Conservation (phyloP, 208 protist species). For the Wallacemonas rigidus region DNA sequence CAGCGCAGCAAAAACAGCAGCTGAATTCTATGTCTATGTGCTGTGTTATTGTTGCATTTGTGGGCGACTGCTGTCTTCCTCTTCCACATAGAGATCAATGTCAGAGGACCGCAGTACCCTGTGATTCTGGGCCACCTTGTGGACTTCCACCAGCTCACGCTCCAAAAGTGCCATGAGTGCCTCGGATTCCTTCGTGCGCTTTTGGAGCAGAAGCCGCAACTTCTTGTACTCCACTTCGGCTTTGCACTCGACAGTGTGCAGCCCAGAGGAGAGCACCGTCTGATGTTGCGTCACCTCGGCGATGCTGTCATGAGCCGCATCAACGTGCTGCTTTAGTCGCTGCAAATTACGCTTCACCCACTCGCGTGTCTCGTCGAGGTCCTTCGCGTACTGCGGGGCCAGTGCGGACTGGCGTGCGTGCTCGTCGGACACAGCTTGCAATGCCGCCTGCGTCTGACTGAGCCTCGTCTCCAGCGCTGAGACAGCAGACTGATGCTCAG, state of each 20-base stretch:
- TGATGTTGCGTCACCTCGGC: slow-evolving; percentile 40
- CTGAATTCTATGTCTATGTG: too few relatives aligned
- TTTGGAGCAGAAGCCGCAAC: slow-evolving; percentile 56
- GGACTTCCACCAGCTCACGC: slow-evolving; percentile 71
- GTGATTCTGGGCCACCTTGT: slow-evolving; percentile 64
- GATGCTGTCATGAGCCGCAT: slow-evolving; percentile 38
- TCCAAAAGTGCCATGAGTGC: slow-evolving; percentile 63
- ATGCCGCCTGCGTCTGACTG: not conserved
- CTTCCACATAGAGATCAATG: slow-evolving; percentile 11
- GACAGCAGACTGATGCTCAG: slow-evolving; percentile 10
- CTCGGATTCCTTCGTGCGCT: slow-evolving; percentile 70
- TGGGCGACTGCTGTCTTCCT: not conserved
- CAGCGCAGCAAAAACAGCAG: not conserved
- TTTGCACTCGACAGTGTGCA: slow-evolving; percentile 55
- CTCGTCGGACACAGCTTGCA: not conserved
- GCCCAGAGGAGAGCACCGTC: slow-evolving; percentile 28
- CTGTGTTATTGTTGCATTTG: too few relatives aligned
- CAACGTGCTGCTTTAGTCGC: slow-evolving; percentile 78
- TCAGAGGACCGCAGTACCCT: slow-evolving; percentile 50
- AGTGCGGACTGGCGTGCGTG: slow-evolving; percentile 13
- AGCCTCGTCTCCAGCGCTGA: slow-evolving; percentile 25
- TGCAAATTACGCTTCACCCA: slow-evolving; percentile 80
- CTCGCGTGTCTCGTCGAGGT: slow-evolving; percentile 56
- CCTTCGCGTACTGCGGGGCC: slow-evolving; percentile 6
- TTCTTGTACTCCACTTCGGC: slow-evolving; percentile 71